Conservation (phyloP, 202 grass and related monocot genomes). For the Panicum hallii region DNA sequence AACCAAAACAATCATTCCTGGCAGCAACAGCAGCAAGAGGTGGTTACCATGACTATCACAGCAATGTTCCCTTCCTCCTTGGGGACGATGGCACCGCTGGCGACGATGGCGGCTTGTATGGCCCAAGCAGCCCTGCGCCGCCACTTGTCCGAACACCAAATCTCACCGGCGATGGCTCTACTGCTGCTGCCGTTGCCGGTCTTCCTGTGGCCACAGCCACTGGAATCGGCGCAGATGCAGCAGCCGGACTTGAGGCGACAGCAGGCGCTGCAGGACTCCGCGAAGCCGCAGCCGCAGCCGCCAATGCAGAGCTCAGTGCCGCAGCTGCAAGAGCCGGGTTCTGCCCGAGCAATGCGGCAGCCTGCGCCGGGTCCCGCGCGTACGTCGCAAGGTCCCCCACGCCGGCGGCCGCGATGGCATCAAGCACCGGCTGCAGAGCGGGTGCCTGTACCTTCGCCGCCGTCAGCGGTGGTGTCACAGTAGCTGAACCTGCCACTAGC, state of each 20-base stretch:
- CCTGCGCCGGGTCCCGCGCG: slow-evolving; percentile 38
- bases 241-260: not conserved
- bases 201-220: not conserved
- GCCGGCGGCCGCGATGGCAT: slow-evolving; percentile 21
- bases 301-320: slow-evolving; percentile 30
- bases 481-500: not conserved
- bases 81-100: not conserved
- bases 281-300: not conserved
- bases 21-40: not conserved
- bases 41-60: not conserved
- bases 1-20: not conserved
- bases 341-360: slow-evolving; percentile 44
- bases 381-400: slow-evolving; percentile 33
- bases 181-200: not conserved
- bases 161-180: slow-evolving; percentile 14
- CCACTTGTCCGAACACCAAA: not conserved
- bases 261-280: not conserved
- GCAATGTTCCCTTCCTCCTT: not conserved
- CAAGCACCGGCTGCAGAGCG: slow-evolving; percentile 29
- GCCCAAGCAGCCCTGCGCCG: slow-evolving; percentile 39
- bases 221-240: slow-evolving; percentile 32
- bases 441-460: not conserved
- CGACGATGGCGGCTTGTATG: slow-evolving; percentile 35
- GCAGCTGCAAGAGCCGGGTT: slow-evolving; percentile 51
- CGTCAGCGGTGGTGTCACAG: not conserved